phyloP scores from a whole-genome alignment of 495 filamentous ascomycete genomes.

The Letharia lupina region DNA sequence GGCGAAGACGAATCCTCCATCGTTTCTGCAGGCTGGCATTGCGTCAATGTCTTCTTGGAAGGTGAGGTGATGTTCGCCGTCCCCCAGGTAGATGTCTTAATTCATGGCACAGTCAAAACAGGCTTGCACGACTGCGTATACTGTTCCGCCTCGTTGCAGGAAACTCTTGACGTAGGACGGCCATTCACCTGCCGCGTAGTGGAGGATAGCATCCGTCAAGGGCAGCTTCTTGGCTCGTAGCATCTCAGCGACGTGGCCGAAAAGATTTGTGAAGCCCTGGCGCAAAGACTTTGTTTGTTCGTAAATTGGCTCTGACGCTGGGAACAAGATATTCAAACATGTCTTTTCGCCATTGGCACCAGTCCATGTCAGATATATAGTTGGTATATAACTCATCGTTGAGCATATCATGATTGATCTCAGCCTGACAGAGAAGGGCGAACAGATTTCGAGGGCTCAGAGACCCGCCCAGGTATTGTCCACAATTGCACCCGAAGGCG shows the following conservation, averaged over 20 bases:
- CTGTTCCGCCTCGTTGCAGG: slow-evolving; percentile 19
- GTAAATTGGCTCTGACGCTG: background rate
- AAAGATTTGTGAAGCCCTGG: background rate
- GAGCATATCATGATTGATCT: background rate
- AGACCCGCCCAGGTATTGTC: slow-evolving; percentile 25
- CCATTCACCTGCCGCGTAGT: background rate
- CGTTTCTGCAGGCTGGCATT: slow-evolving; percentile 25
- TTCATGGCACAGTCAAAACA: slow-evolving; percentile 23
- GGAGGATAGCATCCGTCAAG: background rate
- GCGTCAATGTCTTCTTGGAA: slow-evolving; percentile 20
- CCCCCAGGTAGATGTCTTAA: slow-evolving; percentile 22
- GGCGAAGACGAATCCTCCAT: slow-evolving; percentile 1
- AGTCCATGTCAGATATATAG: background rate
- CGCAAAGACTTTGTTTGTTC: background rate
- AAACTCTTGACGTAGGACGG: slow-evolving; percentile 18
- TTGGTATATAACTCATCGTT: background rate
- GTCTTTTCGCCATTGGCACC: slow-evolving; percentile 14
- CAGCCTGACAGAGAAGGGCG: slow-evolving; percentile 19
- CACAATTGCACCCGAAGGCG: slow-evolving; percentile 25
- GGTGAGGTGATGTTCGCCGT: slow-evolving; percentile 14
- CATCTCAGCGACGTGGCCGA: background rate
- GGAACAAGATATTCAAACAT: background rate
- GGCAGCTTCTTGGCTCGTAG: background rate
- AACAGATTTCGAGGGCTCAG: slow-evolving; percentile 22
- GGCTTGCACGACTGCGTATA: slow-evolving; percentile 12